Evolutionary conservation across 2,329 filamentous ascomycete species (phyloP), one percentile per base, ranked within the genome.

Genomic region (Rachicladosporium sp.): DNA sequence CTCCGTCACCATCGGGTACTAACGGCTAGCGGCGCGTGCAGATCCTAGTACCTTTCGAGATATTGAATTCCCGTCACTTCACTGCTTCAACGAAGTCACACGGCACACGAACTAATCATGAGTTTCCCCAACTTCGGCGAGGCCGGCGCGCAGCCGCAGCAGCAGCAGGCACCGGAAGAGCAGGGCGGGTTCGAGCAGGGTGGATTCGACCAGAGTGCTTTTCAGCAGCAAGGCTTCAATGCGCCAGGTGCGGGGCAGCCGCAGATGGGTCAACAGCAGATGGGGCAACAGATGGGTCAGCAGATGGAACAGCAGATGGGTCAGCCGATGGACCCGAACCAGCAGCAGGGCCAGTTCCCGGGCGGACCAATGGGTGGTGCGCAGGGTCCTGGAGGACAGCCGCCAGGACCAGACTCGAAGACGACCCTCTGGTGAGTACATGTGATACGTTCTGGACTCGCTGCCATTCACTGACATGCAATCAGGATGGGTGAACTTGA

Each of bases 401-500:
- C 57, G 44, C 23, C 23, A 27, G 57, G 57, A 44, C 61, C 61
- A 45, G 63, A 64, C 41, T 59, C 61, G 50, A 71, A 71, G 63
- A 71, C 68, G n/a, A 71, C 67, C 31, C 62, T 71, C 40, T 71
- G 68, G 66, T 71, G 57, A 54, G 65, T 60, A 11, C 10, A 11
- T 10, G 12, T 9, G 9, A 23, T 21, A 37, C 35, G 29, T 2
- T 29, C 11, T 21, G n/a, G n/a, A 35, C 15, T 12, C 27, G 27
- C 23, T 19, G n/a, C 15, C 29, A 23, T 34, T n/a, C 35, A 31
- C 37, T 45, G 35, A 47, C 35, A 35, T 30, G 23, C 13, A 8
- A n/a, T 36, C 51, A 94, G 88, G 89, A 98, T 98, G 91, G 91
- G 91, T 52, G 91, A 98, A 63, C 81, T 98, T 48, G 89, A 96